Conservation (phyloP, 257 asterid genomes). For the Petrea volubilis region DNA sequence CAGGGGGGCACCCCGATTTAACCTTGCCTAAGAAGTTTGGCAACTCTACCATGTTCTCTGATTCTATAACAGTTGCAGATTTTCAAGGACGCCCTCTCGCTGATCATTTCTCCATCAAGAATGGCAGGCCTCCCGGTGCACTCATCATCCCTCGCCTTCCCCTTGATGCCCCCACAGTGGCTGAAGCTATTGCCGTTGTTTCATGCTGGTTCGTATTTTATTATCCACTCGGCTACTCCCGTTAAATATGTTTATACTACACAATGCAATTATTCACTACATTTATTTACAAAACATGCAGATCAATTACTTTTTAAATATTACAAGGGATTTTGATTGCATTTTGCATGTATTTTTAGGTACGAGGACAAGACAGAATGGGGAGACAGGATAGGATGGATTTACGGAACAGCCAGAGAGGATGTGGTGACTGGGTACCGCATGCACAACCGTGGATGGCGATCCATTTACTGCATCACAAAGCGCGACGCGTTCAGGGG, state of each 20-base stretch:
- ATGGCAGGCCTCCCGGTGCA: slow-evolving; percentile 93
- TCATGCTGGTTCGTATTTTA: slow-evolving; percentile 71
- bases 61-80: slow-evolving; percentile 87
- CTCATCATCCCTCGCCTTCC: slow-evolving; percentile 70
- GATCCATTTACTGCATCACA: slow-evolving; percentile 89
- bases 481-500: slow-evolving; percentile 96
- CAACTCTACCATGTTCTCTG: slow-evolving; percentile 74
- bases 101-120: slow-evolving; percentile 81
- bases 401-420: slow-evolving; percentile 93
- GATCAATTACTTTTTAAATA: no score
- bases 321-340: no score
- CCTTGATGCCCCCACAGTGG: slow-evolving; percentile 93
- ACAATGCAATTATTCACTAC: no score
- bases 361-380: slow-evolving; percentile 95
- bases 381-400: slow-evolving; percentile 99
- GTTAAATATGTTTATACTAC: no score
- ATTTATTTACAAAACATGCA: no score
- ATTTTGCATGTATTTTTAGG: slow-evolving; percentile 37
- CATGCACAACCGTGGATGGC: slow-evolving; percentile 99
- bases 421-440: slow-evolving; percentile 99
- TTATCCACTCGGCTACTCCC: no score
- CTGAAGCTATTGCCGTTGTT: slow-evolving; percentile 95
- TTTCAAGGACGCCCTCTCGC: slow-evolving; percentile 95
- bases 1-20: slow-evolving; percentile 71
- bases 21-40: slow-evolving; percentile 77